Base-by-base conservation (phyloP, 163 green algal genomes). In the Scenedesmus sp. region DNA sequence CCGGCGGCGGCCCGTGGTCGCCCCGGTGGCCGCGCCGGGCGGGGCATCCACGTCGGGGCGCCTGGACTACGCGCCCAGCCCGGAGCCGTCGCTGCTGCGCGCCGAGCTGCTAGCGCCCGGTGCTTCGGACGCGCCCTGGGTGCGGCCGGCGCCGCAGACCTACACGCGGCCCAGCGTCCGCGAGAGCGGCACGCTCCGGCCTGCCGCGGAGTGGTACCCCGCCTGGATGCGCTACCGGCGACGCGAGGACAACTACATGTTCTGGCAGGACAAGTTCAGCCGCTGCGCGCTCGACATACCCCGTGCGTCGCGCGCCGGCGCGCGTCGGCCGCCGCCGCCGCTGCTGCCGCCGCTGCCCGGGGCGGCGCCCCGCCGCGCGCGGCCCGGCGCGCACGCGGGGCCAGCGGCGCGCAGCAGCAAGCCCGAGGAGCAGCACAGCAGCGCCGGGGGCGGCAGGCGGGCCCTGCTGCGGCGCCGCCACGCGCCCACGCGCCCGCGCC, bases 191-290 rank as follows among this genome's bases (percentile, higher is more conserved):
- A 91, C 82, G 1, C 67, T 91, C 29, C 81, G 83, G 45, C 87
- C 87, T 6, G 28, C 53, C 9, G 50, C 84, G n/a, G 80, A 88
- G 39, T 91, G 87, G 87, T 91, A 83, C 36, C 87, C 87, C 48
- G 80, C 77, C 14, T 91, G 87, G 87, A 91, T 91, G 87, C 64
- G 83, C 28, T 91, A 91, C 34, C 77, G 87, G 15, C 54, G 73
- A 15, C 50, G 87, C 24, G 84, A 89, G 33, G 82, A 86, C 39
- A 91, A 91, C 70, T 88, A 91, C 67, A 77, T 89, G 3, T 91
- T 91, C 53, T 91, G 87, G 87, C 63, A 85, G 33, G 84, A 91
- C 71, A 91, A 91, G 60, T 88, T 91, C 64, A 77, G 62, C 42
- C 66, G 86, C n/a, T 87, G 81, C 79, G 87, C 84, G 17, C 36